phyloP scores from a whole-genome alignment of 2,329 filamentous ascomycete species.

The Chrysosphaeria jannelii region DNA sequence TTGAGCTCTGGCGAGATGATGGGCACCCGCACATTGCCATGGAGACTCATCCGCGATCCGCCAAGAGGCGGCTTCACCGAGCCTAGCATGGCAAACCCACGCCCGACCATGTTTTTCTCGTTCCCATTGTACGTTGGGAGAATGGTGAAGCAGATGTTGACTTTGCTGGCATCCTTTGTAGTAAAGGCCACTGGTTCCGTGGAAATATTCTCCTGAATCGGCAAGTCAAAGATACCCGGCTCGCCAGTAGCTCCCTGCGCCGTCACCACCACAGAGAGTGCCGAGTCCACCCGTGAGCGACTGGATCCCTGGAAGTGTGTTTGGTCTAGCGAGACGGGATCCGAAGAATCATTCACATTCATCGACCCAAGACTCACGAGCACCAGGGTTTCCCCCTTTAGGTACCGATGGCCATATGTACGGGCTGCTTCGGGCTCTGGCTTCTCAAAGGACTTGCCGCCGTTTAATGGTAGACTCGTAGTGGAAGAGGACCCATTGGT shows the following conservation, averaged over 20 bases:
- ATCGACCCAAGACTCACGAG: constrained; percentile 82
- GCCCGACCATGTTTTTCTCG: constrained; percentile 64
- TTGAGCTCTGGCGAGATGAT: constrained; percentile 66
- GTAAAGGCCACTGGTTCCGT: constrained; percentile 86
- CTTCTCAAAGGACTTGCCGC: too few species aligned
- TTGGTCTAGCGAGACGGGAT: constrained; percentile 61
- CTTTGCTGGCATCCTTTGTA: constrained; percentile 43
- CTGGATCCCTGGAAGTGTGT: constrained; percentile 74
- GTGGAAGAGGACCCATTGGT: too few species aligned
- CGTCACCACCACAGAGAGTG: constrained; percentile 69
- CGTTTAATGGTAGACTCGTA: too few species aligned
- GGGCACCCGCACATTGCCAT: constrained; percentile 75
- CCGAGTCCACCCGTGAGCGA: constrained; percentile 77
- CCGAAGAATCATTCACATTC: constrained; percentile 59
- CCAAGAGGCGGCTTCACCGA: constrained; percentile 62
- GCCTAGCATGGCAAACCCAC: constrained; percentile 65
- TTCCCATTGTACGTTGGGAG: constrained; percentile 84
- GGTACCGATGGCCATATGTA: constrained; percentile 82
- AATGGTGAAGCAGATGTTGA: constrained; percentile 81
- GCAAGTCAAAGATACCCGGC: constrained; percentile 67
- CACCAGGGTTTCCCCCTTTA: constrained; percentile 67
- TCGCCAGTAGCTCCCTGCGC: constrained; percentile 66
- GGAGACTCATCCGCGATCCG: constrained; percentile 63
- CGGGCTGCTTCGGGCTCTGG: constrained; percentile 26
- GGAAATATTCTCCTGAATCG: constrained; percentile 74